Evolutionary conservation across 305 asterid species (phyloP).

Genomic region (Plantago rigida): DNA sequence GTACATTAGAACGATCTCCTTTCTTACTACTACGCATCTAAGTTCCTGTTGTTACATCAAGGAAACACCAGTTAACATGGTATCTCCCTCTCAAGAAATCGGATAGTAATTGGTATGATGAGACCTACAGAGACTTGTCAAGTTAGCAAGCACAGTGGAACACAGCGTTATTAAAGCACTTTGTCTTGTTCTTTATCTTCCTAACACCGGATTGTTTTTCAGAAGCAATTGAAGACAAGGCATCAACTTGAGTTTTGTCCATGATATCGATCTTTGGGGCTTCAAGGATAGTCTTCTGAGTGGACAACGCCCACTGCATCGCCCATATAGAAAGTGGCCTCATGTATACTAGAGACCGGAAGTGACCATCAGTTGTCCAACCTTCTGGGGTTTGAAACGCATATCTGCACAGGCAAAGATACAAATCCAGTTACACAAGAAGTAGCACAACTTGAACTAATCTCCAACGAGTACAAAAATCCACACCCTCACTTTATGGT

Average conservation of each 20-base stretch:
- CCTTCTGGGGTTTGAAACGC: slow-evolving; percentile 93
- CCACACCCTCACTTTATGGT: background rate
- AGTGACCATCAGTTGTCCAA: slow-evolving; percentile 86
- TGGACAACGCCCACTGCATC: slow-evolving; percentile 77
- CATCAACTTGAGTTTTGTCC: slow-evolving; percentile 44
- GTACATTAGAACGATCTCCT: background rate
- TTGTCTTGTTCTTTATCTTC: slow-evolving; percentile 48
- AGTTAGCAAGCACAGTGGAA: slow-evolving; percentile 61
- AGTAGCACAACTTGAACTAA: background rate
- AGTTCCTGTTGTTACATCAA: background rate
- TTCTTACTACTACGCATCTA: background rate
- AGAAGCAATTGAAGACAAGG: slow-evolving; percentile 24
- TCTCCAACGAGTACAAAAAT: background rate
- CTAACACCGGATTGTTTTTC: slow-evolving; percentile 39
- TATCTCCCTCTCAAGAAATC: background rate
- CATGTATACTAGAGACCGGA: slow-evolving; percentile 86
- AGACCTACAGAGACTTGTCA: background rate
- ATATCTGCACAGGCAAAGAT: slow-evolving; percentile 44
- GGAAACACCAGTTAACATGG: background rate
- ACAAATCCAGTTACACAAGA: background rate
- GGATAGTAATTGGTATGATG: too few species aligned
- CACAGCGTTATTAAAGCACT: slow-evolving; percentile 58
- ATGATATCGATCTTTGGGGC: slow-evolving; percentile 46
- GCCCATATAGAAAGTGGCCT: slow-evolving; percentile 97
- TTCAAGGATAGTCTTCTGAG: slow-evolving; percentile 40